phyloP scores from a whole-genome alignment of 2,329 filamentous ascomycete genomes.

The Tolypocladium tropicale region DNA sequence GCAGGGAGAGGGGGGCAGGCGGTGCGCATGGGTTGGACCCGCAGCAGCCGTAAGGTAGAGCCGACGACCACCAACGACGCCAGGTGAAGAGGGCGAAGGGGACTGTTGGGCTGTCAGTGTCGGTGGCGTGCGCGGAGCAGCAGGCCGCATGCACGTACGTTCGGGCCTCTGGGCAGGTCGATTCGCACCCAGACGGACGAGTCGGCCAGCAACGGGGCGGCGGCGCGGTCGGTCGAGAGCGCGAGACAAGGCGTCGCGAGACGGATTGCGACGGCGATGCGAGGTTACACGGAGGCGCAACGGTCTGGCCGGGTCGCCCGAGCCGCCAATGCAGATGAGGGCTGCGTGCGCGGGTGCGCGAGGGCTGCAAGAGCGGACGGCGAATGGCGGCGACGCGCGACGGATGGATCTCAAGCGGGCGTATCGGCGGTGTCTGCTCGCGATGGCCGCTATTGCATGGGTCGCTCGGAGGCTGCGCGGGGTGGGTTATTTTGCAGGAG shows the following conservation, averaged over 20 bases:
- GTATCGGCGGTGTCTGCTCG: constrained; percentile 8
- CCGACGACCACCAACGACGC: neutral
- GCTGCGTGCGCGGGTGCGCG: neutral
- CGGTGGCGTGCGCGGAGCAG: constrained; percentile 1
- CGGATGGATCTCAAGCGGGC: constrained; percentile 4
- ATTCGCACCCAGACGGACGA: neutral
- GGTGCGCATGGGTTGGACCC: neutral
- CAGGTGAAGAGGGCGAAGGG: neutral
- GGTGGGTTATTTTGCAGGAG: constrained; percentile 7
- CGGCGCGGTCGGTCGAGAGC: constrained; percentile 2
- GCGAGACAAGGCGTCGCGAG: constrained; percentile 3
- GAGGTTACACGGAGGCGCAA: constrained; percentile 9
- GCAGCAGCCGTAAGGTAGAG: constrained; percentile 2
- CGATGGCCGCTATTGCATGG: constrained; percentile 4
- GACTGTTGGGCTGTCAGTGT: neutral
- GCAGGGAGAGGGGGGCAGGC: constrained; percentile 2
- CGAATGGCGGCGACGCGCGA: neutral
- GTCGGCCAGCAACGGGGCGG: constrained; percentile 2
- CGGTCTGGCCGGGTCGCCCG: constrained; percentile 2
- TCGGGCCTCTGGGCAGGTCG: constrained; percentile 6
- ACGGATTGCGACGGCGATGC: constrained; percentile 5
- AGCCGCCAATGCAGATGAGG: neutral
- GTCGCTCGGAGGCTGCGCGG: constrained; percentile 3
- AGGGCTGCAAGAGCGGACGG: neutral
- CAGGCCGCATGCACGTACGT: constrained; percentile 7